phyloP scores from a whole-genome alignment of 371 early-diverging fungal genomes.

The Syncephalis fuscata region DNA sequence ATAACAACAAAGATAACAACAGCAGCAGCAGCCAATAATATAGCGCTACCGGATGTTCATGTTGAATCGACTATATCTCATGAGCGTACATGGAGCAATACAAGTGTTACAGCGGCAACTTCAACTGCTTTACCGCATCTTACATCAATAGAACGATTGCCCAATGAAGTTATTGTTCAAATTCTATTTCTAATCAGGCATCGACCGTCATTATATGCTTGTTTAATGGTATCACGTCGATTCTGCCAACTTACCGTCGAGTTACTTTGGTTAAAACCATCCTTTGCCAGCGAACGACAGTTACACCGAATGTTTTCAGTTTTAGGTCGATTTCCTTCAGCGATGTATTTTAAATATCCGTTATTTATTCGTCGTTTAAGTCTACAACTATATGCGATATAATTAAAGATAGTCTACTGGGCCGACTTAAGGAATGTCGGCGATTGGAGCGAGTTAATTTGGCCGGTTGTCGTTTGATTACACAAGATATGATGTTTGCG shows the following conservation, averaged over 20 bases:
- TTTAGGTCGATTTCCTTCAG: constrained; percentile 5
- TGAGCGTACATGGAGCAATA: too few relatives aligned
- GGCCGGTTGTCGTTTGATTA: constrained; percentile 25
- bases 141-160: neutral
- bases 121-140: too few relatives aligned
- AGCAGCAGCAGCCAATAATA: too few relatives aligned
- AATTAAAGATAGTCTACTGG: constrained; percentile 21
- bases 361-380: constrained; percentile 38
- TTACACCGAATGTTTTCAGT: constrained; percentile 2
- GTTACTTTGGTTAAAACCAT: constrained; percentile 28
- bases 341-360: constrained; percentile 21
- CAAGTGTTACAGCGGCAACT: too few relatives aligned
- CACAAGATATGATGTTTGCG: constrained; percentile 20
- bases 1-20: too few relatives aligned
- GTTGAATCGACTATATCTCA: too few relatives aligned
- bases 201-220: constrained; percentile 16
- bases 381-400: constrained; percentile 26
- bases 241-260: constrained; percentile 28
- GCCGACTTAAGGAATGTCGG: constrained; percentile 20
- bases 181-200: constrained; percentile 22
- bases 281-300: constrained; percentile 10
- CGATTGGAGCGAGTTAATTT: constrained; percentile 39
- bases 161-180: constrained; percentile 20
- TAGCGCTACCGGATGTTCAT: too few relatives aligned
- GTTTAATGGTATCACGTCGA: constrained; percentile 21